Percentiles rank a stretch among this genome's conserved stretches.
These are phyloP conservation scores for Alternaria dauci DNA, from an alignment of 2,329 filamentous ascomycete species.

Conservation along the genomic window DNA sequence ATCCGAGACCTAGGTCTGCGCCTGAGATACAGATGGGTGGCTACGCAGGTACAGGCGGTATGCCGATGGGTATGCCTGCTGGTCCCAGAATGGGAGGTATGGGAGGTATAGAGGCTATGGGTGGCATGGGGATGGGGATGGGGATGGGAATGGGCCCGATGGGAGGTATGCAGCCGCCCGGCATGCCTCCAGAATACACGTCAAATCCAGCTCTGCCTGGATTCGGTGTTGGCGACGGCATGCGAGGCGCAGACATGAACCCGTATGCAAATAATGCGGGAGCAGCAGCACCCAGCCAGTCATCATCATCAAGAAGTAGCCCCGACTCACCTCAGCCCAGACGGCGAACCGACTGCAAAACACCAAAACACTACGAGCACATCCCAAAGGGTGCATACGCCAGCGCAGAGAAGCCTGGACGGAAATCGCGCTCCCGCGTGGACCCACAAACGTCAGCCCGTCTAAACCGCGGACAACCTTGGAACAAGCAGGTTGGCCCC, in stretches of 20 bases:
- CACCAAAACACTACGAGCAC: constrained; percentile 13
- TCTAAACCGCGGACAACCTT: constrained; percentile 21
- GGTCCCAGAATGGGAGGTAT: background rate
- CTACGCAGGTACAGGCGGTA: constrained; percentile 1
- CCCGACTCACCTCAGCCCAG: background rate
- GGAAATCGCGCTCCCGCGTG: background rate
- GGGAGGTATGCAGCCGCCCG: constrained; percentile 7
- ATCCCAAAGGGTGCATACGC: constrained; percentile 29
- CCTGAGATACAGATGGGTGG: constrained; percentile 7
- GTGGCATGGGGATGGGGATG: constrained; percentile 1
- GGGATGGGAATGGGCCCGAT: constrained; percentile 3
- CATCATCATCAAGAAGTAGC: constrained; percentile 6
- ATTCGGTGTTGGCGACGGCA: background rate
- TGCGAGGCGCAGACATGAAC: constrained; percentile 1
- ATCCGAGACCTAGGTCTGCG: constrained; percentile 10
- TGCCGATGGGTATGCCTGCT: background rate
- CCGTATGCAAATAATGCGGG: constrained; percentile 10
- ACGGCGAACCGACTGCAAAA: background rate
- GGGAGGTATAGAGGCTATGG: constrained; percentile 2
- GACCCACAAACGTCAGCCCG: constrained; percentile 12
- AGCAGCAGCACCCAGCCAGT: constrained; percentile 4
- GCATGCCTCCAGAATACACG: constrained; percentile 20
- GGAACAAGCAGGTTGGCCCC: constrained; percentile 18
- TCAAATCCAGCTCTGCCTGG: constrained; percentile 12
- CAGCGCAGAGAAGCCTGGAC: background rate